Conservation (phyloP, 306 rosid species). For the Quercus dentata region DNA sequence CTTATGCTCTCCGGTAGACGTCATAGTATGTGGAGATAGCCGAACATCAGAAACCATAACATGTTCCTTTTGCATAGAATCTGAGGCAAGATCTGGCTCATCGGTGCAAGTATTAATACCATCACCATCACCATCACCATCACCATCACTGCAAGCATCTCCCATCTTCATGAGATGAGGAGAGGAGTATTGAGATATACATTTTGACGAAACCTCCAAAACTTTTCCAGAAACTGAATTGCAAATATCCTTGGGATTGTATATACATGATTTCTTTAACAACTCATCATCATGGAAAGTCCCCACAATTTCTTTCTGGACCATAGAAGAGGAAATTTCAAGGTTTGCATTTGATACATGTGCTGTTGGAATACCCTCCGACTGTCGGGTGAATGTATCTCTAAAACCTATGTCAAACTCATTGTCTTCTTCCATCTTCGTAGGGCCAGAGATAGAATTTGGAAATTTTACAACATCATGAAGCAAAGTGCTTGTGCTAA, state of each 20-base stretch:
- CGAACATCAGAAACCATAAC: conserved; percentile 7
- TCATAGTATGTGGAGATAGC: conserved; percentile 17
- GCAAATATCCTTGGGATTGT: conserved; percentile 16
- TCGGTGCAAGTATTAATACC: conserved; percentile 28
- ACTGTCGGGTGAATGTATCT: conserved; percentile 22
- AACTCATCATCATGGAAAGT: conserved; percentile 34
- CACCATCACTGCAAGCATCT: conserved; percentile 17
- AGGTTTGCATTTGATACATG: conserved; percentile 24
- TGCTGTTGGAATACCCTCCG: conserved; percentile 14
- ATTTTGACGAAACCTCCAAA: conserved; percentile 19
- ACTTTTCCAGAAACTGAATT: conserved; percentile 5
- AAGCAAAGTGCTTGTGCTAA: not conserved
- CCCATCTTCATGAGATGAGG: conserved; percentile 17
- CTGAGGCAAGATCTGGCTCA: conserved; percentile 29
- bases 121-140: conserved; percentile 17
- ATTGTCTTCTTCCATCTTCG: conserved; percentile 29
- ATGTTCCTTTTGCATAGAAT: conserved; percentile 28
- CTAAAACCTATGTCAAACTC: conserved; percentile 20
- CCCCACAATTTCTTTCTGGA: conserved; percentile 22
- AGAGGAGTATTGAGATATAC: conserved; percentile 14
- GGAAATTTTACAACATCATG: conserved; percentile 25
- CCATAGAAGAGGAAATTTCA: conserved; percentile 26
- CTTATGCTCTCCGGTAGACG: conserved; percentile 19
- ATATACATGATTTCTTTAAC: conserved; percentile 30
- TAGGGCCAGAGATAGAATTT: conserved; percentile 22